Base-by-base conservation (phyloP, 1,139 yeast species). In the Zygoascus sp. region DNA sequence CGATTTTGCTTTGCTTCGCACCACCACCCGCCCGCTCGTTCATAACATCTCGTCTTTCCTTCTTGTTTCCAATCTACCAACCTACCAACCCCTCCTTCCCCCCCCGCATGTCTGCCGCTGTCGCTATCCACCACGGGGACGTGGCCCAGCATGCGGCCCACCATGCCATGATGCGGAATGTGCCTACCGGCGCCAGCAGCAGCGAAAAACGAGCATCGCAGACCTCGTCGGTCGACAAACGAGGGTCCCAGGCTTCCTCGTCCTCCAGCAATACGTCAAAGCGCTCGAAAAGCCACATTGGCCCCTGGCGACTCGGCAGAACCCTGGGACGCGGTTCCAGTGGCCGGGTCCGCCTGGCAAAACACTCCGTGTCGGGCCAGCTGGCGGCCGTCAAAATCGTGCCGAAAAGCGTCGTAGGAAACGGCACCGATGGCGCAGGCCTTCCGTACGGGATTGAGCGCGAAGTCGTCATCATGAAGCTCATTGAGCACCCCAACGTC, bases 311-410 rank as follows among this genome's bases (percentile, higher is more conserved):
- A 63, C 70, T 92, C 30, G 98, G 98, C 11, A 76, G 94, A 55
- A 90, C 98, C 2, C 71, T 92, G 42, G 99, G 99, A 20, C 77
- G 95, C 51, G 99, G 99, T 9, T 83, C 95, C 21, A 87, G 96
- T 1, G 97, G 98, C 22, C 76, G 97, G 53, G 99, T 92, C 19
- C 74, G 96, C 49, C 73, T 92, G 48, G 98, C 98, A 5, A 84
- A 88, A 58, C 94, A 92, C 63, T 77, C 81, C 36, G 76, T 76
- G 50, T 83, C 95, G 1, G 94, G 95, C 46, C 84, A 88, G 66
- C 76, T 88, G 49, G 98, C 98, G 0, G 99, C 99, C 0, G 96
- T 94, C 48, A 92, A 92, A 66, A 89, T 94, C 53, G 96, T 92
- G 11, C 96, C 98, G 35, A 92, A 92, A 62, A 77, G 89, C 40